These are phyloP conservation scores for Citrus cavaleriei DNA, from an alignment of 345 rosid species.

Conservation along the genomic window DNA sequence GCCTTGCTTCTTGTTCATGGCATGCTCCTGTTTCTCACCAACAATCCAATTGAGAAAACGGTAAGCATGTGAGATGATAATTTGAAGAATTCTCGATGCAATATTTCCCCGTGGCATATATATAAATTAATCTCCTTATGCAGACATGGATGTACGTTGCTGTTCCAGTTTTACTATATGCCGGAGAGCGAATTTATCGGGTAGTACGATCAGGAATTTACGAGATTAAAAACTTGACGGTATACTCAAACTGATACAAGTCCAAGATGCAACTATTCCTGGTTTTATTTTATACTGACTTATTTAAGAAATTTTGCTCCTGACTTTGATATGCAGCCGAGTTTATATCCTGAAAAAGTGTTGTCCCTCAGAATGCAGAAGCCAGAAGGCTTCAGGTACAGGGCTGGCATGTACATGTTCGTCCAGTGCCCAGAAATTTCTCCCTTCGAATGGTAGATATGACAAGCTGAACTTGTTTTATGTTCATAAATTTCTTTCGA, in stretches of 20 bases:
- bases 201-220: slow-evolving; percentile 38
- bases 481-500: background rate
- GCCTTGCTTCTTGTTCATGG: slow-evolving; percentile 51
- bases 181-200: slow-evolving; percentile 47
- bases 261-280: background rate
- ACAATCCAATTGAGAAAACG: slow-evolving; percentile 36
- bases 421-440: slow-evolving; percentile 58
- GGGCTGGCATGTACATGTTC: slow-evolving; percentile 49
- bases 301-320: background rate
- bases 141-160: slow-evolving; percentile 64
- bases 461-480: background rate
- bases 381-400: slow-evolving; percentile 41
- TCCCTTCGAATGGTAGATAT: slow-evolving; percentile 47
- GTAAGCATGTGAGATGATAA: slow-evolving; percentile 18
- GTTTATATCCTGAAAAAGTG: slow-evolving; percentile 45
- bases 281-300: background rate
- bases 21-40: slow-evolving; percentile 56
- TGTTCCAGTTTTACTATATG: slow-evolving; percentile 43
- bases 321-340: slow-evolving; percentile 29
- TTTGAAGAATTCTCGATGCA: background rate
- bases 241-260: background rate
- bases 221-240: slow-evolving; percentile 32
- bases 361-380: slow-evolving; percentile 37
- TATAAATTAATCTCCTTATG: background rate
- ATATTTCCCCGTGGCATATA: background rate